Conservation (phyloP, 2,329 filamentous ascomycete species). For the Chrysoporthe puriensis region DNA sequence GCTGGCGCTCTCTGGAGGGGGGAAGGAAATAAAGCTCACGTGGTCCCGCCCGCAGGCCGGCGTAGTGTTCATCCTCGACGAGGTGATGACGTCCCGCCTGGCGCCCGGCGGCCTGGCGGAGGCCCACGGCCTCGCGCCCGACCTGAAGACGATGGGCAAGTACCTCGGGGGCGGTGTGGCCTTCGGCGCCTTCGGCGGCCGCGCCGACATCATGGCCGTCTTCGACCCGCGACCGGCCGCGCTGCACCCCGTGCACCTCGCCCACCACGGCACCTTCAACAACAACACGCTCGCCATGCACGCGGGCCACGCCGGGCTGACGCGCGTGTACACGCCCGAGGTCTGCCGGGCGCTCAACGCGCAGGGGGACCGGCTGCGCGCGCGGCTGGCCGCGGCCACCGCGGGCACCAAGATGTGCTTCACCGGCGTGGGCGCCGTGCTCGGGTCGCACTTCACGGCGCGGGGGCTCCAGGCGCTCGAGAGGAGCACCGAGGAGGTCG, state of each 20-base stretch:
- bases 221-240: constrained; percentile 18
- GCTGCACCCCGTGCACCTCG: constrained; percentile 35
- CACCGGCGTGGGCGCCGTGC: constrained; percentile 43
- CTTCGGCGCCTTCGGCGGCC: constrained; percentile 63
- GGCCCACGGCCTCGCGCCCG: constrained; percentile 52
- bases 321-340: constrained; percentile 41
- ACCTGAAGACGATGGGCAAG: constrained; percentile 61
- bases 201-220: constrained; percentile 30
- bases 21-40: not conserved
- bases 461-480: constrained; percentile 12
- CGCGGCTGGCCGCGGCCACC: constrained; percentile 37
- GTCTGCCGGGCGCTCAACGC: constrained; percentile 39
- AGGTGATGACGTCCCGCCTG: constrained; percentile 71
- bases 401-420: constrained; percentile 43
- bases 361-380: constrained; percentile 37
- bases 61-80: constrained; percentile 69
- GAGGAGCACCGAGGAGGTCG: constrained; percentile 25
- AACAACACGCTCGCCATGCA: constrained; percentile 67
- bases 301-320: constrained; percentile 50
- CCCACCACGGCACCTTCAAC: constrained; percentile 69
- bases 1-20: not conserved
- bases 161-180: constrained; percentile 61
- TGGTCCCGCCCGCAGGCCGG: constrained; percentile 40
- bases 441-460: constrained; percentile 41
- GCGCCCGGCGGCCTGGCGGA: constrained; percentile 53